Percentiles rank a stretch among this genome's conserved stretches.
phyloP scores from a whole-genome alignment of 768 basidiomycete genomes.

The Rhizopogon sp. region DNA sequence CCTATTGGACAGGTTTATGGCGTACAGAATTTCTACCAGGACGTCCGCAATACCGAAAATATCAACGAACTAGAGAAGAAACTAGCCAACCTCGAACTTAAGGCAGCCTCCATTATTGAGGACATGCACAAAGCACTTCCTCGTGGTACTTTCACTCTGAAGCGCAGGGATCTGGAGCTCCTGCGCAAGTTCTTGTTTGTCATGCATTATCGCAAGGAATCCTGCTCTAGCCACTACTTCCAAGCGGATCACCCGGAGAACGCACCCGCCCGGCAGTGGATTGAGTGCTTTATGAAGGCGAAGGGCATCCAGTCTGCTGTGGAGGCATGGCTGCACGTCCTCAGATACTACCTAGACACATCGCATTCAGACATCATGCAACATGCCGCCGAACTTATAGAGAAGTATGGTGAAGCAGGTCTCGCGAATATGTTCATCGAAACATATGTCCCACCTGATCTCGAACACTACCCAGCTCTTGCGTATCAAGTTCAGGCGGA shows the following conservation, averaged over 20 bases:
- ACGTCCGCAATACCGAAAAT: constrained; percentile 13
- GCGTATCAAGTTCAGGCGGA: constrained; percentile 25
- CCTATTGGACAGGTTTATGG: constrained; percentile 9
- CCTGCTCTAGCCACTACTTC: constrained; percentile 19
- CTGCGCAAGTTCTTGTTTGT: constrained; percentile 34
- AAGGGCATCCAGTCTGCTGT: constrained; percentile 13
- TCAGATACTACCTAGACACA: constrained; percentile 29
- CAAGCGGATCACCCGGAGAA: constrained; percentile 20
- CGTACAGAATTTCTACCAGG: constrained; percentile 21
- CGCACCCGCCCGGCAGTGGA: constrained; percentile 16
- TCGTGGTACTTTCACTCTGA: constrained; percentile 10
- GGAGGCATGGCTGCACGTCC: constrained; percentile 26
- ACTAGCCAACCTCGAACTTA: constrained; percentile 22
- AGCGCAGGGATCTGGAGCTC: constrained; percentile 22
- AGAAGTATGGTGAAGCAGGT: not conserved
- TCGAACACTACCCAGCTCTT: constrained; percentile 14
- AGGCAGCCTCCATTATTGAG: constrained; percentile 19
- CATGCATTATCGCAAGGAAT: constrained; percentile 28
- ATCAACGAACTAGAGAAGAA: constrained; percentile 25
- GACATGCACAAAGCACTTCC: constrained; percentile 7
- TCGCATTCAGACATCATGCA: constrained; percentile 18
- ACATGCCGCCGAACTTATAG: not conserved
- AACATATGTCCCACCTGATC: not conserved
- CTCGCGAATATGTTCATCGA: not conserved
- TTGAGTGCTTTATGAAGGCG: constrained; percentile 16